These are phyloP conservation scores for Colletotrichum plurivorum DNA, from an alignment of 2,329 filamentous ascomycete species.

Conservation along the genomic window DNA sequence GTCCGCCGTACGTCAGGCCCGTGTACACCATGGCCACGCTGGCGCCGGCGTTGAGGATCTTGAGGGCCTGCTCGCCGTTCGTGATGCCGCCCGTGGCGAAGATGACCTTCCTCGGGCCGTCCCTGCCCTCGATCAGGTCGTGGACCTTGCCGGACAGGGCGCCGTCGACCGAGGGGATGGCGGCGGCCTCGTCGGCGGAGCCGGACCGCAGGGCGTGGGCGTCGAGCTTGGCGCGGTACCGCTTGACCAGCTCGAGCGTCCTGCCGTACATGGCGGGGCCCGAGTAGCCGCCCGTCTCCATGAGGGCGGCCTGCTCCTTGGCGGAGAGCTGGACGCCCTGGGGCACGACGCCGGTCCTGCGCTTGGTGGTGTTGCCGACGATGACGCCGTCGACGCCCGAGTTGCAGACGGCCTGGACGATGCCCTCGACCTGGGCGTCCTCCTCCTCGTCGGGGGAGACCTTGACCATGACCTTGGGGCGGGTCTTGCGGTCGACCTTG, in stretches of 20 bases:
- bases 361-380: constrained; percentile 96
- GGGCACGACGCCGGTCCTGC: constrained; percentile 79
- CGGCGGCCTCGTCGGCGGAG: constrained; percentile 48
- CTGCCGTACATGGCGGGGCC: constrained; percentile 90
- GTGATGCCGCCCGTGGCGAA: constrained; percentile 96
- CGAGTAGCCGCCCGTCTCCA: constrained; percentile 89
- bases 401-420: constrained; percentile 85
- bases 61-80: constrained; percentile 85
- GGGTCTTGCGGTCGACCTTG: constrained; percentile 76
- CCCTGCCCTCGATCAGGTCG: constrained; percentile 41
- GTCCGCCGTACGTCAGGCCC: constrained; percentile 74
- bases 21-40: constrained; percentile 95
- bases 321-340: constrained; percentile 74
- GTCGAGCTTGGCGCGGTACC: constrained; percentile 81
- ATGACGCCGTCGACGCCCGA: constrained; percentile 96
- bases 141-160: constrained; percentile 47
- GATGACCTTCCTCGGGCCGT: constrained; percentile 77
- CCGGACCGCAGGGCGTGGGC: constrained; percentile 57
- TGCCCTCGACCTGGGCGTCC: constrained; percentile 86
- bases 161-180: constrained; percentile 47
- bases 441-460: constrained; percentile 96
- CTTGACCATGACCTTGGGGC: constrained; percentile 95
- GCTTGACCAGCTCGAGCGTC: constrained; percentile 82
- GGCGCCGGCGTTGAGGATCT: constrained; percentile 89
- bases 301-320: constrained; percentile 77